Evolutionary conservation across 208 protist species (phyloP), one percentile per base, ranked within the genome.

Genomic region (Acanthamoeba healyi): DNA sequence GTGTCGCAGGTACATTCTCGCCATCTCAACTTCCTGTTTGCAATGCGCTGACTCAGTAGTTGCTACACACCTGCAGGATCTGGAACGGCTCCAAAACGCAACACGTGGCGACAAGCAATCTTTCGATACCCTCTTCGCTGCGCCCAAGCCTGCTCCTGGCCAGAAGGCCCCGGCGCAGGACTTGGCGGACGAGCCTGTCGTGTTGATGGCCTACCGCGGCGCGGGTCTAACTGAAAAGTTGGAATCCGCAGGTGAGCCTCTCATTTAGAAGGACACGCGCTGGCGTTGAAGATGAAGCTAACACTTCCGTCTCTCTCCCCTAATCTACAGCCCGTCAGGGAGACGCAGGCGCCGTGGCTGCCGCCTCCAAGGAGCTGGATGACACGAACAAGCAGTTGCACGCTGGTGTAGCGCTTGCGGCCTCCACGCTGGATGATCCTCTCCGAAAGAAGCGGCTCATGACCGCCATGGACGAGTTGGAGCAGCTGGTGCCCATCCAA

Each of bases 91-190:
- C 9, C 24, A 79, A 22, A 61, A 22, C 32, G 88, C 88, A 5
- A 61, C 88, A 5, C 7, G 26, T 54, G 63, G 63, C 61, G 88
- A 54, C n/a, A 63, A 63, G 56, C 56, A 63, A 24, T 14, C n/a
- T 22, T 15, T 81, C 14, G 88, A 72, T 7, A 42, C 38, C 26
- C 29, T 93, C n/a, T 79, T 93, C n/a, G 22, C 63, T 14, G 56
- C 84, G 32, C 44, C 67, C 56, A 72, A 79, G 38, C 26, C 56
- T 7, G 29, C 40, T 2, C 88, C 65, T 4, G 65, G 61, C 32
- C n/a, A 93, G 15, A 93, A 93, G 32, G 19, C 22, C 26, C 88
- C 88, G n/a, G 32, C 56, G 29, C 61, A 93, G 67, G 88, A 79
- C n/a, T 19, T 93, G 22, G 42, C 29, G 7, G 88, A 93, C 46